Conservation (phyloP, 2,329 filamentous ascomycete genomes). For the Fusarium coffeatum region DNA sequence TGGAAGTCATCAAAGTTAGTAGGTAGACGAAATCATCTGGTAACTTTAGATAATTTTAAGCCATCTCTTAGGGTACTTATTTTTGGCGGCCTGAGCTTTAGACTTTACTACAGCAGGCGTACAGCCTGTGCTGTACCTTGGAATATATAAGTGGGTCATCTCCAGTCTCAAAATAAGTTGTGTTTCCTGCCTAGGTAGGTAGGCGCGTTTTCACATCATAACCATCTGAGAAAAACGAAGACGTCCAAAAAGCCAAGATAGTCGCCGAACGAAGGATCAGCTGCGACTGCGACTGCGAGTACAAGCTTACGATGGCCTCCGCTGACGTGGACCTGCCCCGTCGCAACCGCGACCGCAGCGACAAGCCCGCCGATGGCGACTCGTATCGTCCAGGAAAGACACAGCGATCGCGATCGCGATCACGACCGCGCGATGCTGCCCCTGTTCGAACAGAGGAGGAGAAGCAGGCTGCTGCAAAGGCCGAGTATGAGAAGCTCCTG, state of each 20-base stretch:
- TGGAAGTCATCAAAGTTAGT: not conserved
- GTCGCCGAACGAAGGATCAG: slow-evolving; percentile 2
- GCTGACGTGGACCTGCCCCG: slow-evolving; percentile 57
- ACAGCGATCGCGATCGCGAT: slow-evolving; percentile 41
- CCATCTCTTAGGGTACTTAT: not conserved
- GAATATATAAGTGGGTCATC: not conserved
- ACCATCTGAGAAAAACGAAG: slow-evolving; percentile 19
- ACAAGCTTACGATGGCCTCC: slow-evolving; percentile 55
- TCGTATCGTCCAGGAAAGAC: slow-evolving; percentile 60
- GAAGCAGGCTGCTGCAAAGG: slow-evolving; percentile 88
- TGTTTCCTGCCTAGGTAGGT: not conserved
- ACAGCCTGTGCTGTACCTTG: not conserved
- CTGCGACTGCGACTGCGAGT: slow-evolving; percentile 1
- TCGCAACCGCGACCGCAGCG: slow-evolving; percentile 52
- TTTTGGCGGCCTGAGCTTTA: not conserved
- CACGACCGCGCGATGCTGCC: slow-evolving; percentile 51
- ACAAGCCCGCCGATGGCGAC: slow-evolving; percentile 59
- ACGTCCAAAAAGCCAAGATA: not conserved
- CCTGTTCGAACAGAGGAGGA: slow-evolving; percentile 75
- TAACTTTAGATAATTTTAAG: not conserved
- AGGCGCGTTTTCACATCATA: not conserved
- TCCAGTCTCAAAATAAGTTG: not conserved
- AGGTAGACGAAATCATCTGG: not conserved
- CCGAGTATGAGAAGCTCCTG: slow-evolving; percentile 91
- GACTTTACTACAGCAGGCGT: not conserved